phyloP scores from a whole-genome alignment of 2,329 filamentous ascomycete genomes.

The Aureobasidium sp. region DNA sequence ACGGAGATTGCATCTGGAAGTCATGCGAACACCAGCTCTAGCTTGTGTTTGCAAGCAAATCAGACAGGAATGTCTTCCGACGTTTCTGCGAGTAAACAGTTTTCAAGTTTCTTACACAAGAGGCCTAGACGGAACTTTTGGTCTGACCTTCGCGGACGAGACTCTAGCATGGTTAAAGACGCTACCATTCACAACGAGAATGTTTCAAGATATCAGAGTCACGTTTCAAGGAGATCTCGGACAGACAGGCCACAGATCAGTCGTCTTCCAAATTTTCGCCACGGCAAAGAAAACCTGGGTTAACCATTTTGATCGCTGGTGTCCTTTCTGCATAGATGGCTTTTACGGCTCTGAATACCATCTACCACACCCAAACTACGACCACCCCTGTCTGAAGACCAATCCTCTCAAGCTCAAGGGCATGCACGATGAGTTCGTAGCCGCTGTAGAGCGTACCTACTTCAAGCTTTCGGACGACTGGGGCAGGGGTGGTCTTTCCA shows the following conservation, averaged over 20 bases:
- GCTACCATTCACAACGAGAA: neutral
- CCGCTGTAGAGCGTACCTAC: neutral
- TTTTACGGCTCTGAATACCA: neutral
- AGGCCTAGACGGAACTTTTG: neutral
- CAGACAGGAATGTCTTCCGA: neutral
- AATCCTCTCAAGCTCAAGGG: neutral
- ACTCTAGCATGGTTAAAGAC: neutral
- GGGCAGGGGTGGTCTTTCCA: neutral
- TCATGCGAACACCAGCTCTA: neutral
- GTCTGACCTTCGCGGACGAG: neutral
- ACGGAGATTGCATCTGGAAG: neutral
- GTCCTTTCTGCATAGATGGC: slow-evolving; percentile 6
- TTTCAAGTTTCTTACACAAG: neutral
- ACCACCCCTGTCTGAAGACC: neutral
- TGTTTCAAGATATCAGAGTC: neutral
- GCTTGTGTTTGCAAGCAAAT: neutral
- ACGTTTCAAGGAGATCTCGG: slow-evolving; percentile 5
- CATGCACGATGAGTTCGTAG: slow-evolving; percentile 1
- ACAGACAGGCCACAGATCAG: neutral
- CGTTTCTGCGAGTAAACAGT: neutral
- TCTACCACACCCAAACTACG: neutral
- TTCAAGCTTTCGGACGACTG: neutral
- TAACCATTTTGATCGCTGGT: neutral
- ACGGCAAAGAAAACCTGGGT: neutral
- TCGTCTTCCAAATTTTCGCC: neutral